Evolutionary conservation across 148 eudicot genomes (phyloP).

Genomic region (Spergularia bocconei): DNA sequence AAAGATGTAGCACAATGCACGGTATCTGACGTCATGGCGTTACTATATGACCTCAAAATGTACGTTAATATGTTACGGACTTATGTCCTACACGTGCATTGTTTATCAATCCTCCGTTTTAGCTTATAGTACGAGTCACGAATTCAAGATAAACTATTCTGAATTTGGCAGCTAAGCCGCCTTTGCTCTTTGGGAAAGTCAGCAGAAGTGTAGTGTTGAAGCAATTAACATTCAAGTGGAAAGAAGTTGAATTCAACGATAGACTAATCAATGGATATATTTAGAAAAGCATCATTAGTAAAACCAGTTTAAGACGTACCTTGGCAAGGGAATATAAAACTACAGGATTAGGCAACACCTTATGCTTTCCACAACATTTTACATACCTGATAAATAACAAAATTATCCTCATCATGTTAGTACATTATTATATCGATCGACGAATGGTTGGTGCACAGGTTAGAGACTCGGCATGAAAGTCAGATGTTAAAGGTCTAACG

Average conservation of each 20-base stretch:
- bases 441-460: too few species aligned
- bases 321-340: conserved; percentile 39
- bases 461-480: too few species aligned
- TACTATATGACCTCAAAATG: too few species aligned
- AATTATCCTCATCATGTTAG: conserved; percentile 1
- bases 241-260: neutral
- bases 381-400: conserved; percentile 42
- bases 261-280: neutral
- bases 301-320: conserved; percentile 32
- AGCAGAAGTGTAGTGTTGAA: neutral
- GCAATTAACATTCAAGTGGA: neutral
- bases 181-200: neutral
- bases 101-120: too few species aligned
- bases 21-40: too few species aligned
- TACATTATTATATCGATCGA: neutral
- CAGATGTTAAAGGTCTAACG: too few species aligned
- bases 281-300: neutral
- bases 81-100: too few species aligned
- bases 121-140: neutral
- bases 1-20: too few species aligned
- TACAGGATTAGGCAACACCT: conserved; percentile 44
- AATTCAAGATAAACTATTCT: neutral
- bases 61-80: too few species aligned
- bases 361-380: conserved; percentile 41
- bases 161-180: neutral